Evolutionary conservation across 495 filamentous ascomycete species (phyloP).

Genomic region (Penicillium parvum): DNA sequence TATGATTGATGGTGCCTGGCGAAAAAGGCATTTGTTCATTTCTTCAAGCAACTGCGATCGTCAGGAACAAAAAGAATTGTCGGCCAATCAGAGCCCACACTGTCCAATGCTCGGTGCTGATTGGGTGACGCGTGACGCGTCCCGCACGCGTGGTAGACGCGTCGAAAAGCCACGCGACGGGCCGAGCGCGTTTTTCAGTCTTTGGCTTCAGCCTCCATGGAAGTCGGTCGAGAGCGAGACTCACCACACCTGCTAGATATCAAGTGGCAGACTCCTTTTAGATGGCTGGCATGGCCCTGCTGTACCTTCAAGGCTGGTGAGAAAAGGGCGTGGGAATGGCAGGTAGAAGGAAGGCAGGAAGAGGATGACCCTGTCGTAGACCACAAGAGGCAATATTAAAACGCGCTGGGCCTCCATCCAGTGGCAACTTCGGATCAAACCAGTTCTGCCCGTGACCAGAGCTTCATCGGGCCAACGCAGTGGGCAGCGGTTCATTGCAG

Average conservation of each 20-base stretch:
- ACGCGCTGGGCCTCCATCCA: constrained; percentile 1
- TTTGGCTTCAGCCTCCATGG: too few species aligned
- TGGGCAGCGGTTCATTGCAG: not conserved
- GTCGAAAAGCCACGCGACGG: too few species aligned
- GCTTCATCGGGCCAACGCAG: not conserved
- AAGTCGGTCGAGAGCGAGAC: too few species aligned
- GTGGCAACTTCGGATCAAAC: not conserved
- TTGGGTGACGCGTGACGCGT: constrained; percentile 22
- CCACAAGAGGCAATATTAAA: constrained; percentile 2
- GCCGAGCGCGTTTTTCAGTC: too few species aligned
- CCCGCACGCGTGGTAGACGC: constrained; percentile 10
- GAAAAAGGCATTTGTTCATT: too few species aligned
- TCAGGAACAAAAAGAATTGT: not conserved
- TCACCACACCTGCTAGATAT: too few species aligned
- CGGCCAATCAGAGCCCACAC: not conserved
- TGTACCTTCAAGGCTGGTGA: constrained; percentile 8
- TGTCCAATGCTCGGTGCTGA: constrained; percentile 1
- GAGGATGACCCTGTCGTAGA: constrained; percentile 5
- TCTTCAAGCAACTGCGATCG: not conserved
- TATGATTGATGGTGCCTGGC: too few species aligned
- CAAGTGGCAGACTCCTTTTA: constrained; percentile 1
- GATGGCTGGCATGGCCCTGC: constrained; percentile 2
- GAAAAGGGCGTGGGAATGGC: constrained; percentile 5
- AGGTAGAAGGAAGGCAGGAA: constrained; percentile 1
- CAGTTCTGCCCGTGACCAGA: not conserved